Evolutionary conservation across 2,329 filamentous ascomycete species (phyloP).

Genomic region (Fusarium pseudocircinatum): DNA sequence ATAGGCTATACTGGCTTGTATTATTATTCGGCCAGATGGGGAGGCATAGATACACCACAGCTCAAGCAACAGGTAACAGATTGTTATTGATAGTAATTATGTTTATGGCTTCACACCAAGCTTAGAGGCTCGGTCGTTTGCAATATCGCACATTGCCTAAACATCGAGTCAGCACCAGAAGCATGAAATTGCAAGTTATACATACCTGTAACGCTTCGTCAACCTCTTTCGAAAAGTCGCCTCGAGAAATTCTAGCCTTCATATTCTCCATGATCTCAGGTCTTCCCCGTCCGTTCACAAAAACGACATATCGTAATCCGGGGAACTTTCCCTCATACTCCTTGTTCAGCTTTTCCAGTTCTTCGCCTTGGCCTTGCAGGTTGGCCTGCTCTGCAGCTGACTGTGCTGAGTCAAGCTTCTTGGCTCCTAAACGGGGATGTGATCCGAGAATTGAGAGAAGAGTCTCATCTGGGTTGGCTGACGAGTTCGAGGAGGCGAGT

Average conservation of each 20-base stretch:
- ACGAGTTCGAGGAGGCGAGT: slow-evolving; percentile 62
- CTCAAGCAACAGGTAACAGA: background rate
- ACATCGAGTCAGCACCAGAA: slow-evolving; percentile 20
- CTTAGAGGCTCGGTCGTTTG: slow-evolving; percentile 73
- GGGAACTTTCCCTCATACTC: slow-evolving; percentile 86
- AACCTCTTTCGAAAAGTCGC: slow-evolving; percentile 74
- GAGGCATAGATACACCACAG: slow-evolving; percentile 4
- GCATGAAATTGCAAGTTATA: background rate
- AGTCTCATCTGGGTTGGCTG: slow-evolving; percentile 57
- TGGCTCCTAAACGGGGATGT: slow-evolving; percentile 85
- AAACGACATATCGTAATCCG: slow-evolving; percentile 87
- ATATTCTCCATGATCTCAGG: slow-evolving; percentile 84
- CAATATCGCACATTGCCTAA: slow-evolving; percentile 90
- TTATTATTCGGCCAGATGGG: background rate
- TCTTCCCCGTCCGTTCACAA: slow-evolving; percentile 84
- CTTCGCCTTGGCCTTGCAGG: slow-evolving; percentile 69
- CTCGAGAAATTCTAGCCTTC: slow-evolving; percentile 74
- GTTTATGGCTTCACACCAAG: slow-evolving; percentile 21
- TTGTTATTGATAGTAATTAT: background rate
- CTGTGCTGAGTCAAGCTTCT: slow-evolving; percentile 82
- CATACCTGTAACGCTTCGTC: slow-evolving; percentile 77
- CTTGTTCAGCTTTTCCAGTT: slow-evolving; percentile 73
- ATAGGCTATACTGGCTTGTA: background rate
- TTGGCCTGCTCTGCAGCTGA: slow-evolving; percentile 85
- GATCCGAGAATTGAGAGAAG: slow-evolving; percentile 80